Percentiles rank a stretch among this genome's conserved stretches.
Evolutionary conservation across 1,284 basidiomycete species (phyloP).

Genomic region (Ganoderma lingzhi): DNA sequence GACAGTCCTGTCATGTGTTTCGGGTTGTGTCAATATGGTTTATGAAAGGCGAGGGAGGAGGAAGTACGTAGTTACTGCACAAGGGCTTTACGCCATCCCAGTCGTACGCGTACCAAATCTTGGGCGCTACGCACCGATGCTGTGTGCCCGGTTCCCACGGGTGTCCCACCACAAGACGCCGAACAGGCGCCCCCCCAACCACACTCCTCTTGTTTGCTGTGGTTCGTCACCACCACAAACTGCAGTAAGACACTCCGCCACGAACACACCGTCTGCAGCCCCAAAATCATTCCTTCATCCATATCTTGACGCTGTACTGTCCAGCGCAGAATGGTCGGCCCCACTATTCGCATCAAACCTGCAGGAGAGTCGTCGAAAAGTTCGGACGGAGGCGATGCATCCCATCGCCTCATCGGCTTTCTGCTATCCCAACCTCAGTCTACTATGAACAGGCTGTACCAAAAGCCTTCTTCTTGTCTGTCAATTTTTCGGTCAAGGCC

Average conservation of each 20-base stretch:
- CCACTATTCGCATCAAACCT: constrained; percentile 30
- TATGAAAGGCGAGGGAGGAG: neutral
- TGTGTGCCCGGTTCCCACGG: neutral
- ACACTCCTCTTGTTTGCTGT: constrained; percentile 12
- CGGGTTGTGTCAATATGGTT: neutral
- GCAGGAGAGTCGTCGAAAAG: constrained; percentile 22
- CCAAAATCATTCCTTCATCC: neutral
- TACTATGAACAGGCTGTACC: constrained; percentile 86
- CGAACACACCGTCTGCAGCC: neutral
- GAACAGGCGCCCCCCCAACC: neutral
- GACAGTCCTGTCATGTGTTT: constrained; percentile 20
- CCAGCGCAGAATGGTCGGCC: constrained; percentile 22
- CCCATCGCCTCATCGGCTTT: constrained; percentile 81
- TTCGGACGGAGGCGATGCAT: constrained; percentile 32
- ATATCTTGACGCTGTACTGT: neutral
- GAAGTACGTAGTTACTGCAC: neutral
- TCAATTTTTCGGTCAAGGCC: constrained; percentile 85
- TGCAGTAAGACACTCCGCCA: neutral
- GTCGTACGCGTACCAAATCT: neutral
- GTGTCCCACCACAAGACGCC: neutral
- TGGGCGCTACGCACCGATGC: neutral
- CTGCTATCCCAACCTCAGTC: constrained; percentile 88
- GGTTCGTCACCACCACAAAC: constrained; percentile 5
- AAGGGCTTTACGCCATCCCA: neutral
- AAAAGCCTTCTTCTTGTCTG: constrained; percentile 91